These are phyloP conservation scores for Suhomyces coccinellae DNA, from an alignment of 1,139 yeast genomes.

Conservation along the genomic window DNA sequence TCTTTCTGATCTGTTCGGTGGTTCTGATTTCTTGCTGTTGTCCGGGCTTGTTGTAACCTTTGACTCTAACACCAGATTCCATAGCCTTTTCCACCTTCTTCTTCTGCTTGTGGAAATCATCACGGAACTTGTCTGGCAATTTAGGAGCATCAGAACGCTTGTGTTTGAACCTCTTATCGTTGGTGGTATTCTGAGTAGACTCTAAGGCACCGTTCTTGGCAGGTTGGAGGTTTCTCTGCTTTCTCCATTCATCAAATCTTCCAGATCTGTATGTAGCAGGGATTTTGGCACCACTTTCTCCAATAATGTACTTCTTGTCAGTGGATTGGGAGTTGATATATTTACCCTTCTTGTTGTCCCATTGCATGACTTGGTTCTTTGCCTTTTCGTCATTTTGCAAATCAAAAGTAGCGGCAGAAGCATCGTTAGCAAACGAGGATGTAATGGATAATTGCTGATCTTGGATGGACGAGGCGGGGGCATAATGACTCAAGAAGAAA, in stretches of 20 bases:
- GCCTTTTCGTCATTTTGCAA: slow-evolving; percentile 75
- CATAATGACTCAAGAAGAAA: slow-evolving; percentile 86
- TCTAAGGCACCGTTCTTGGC: slow-evolving; percentile 56
- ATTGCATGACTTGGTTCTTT: slow-evolving; percentile 69
- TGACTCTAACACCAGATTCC: slow-evolving; percentile 71
- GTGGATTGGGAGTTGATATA: slow-evolving; percentile 80
- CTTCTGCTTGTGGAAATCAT: slow-evolving; percentile 81
- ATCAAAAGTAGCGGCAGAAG: slow-evolving; percentile 82
- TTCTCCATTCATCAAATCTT: slow-evolving; percentile 87
- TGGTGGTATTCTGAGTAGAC: slow-evolving; percentile 23
- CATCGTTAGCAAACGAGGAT: slow-evolving; percentile 79
- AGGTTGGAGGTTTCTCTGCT: slow-evolving; percentile 60
- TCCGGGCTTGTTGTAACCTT: slow-evolving; percentile 61
- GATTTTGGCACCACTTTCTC: slow-evolving; percentile 90
- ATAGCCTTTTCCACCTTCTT: slow-evolving; percentile 79
- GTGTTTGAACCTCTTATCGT: slow-evolving; percentile 65
- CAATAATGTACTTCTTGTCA: slow-evolving; percentile 84
- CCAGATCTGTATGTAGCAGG: slow-evolving; percentile 95
- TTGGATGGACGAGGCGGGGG: slow-evolving; percentile 76
- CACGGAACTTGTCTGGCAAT: slow-evolving; percentile 84
- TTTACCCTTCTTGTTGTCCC: slow-evolving; percentile 95
- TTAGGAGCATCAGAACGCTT: slow-evolving; percentile 78
- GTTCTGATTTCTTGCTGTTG: slow-evolving; percentile 62
- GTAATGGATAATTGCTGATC: slow-evolving; percentile 73
- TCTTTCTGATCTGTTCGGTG: slow-evolving; percentile 77